These are phyloP conservation scores for Parvularia atlantis DNA, from an alignment of 78 protist species.

Conservation along the genomic window DNA sequence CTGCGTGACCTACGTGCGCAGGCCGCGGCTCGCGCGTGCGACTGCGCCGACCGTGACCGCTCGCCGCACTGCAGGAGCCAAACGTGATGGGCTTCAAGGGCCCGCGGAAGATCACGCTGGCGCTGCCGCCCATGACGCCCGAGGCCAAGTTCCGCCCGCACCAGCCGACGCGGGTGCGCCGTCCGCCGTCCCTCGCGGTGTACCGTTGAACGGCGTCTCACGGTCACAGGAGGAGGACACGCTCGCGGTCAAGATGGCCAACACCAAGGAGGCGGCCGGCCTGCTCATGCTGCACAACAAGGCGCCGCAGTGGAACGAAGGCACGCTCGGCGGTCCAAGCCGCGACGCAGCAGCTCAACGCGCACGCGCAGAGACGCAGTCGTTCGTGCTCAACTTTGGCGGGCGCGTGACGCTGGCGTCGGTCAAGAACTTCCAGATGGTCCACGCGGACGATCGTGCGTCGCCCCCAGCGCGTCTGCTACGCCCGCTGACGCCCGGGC, in stretches of 20 bases:
- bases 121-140: constrained; percentile 15
- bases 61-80: constrained; percentile 35
- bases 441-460: constrained; percentile 3
- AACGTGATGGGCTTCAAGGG: constrained; percentile 46
- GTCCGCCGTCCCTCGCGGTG: no score
- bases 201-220: no score
- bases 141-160: constrained; percentile 1
- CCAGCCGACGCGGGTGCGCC: neutral
- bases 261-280: no score
- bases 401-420: constrained; percentile 68
- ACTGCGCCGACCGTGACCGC: no score
- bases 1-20: no score
- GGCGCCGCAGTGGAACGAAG: constrained; percentile 43
- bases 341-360: neutral
- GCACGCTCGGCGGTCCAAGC: neutral
- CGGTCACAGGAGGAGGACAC: constrained; percentile 16
- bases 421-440: constrained; percentile 78
- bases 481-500: neutral
- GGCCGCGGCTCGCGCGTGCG: no score
- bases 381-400: constrained; percentile 63
- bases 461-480: neutral
- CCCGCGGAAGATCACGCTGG: constrained; percentile 42
- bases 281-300: no score
- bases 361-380: neutral
- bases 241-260: neutral